Evolutionary conservation across 768 basidiomycete species (phyloP), one percentile per base, ranked within the genome.

Genomic region (Auriscalpium vulgare): DNA sequence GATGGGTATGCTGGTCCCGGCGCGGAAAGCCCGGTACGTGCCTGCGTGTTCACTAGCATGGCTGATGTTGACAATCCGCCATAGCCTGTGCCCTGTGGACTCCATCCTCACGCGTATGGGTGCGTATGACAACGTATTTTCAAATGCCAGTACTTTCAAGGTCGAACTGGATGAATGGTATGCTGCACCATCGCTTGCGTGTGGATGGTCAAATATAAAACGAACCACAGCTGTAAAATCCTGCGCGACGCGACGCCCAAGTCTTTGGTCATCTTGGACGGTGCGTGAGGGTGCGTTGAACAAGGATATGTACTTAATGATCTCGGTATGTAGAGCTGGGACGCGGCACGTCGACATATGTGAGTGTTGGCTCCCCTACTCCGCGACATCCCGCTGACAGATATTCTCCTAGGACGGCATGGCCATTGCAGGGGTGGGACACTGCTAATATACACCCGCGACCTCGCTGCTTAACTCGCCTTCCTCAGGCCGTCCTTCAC

Each of bases 151-250:
- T 70, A 97, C 95, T 0, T 99, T 98, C 81, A 97, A 97, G 68
- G 97, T 99, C 19, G 97, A 99, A 68, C 75, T 99, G 55, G 97
- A 98, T 67, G 97, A 99, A 80, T 92, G 92, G 92, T 93, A 63
- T 44, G 58, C 29, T 29, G 29, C 7, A 29, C 2, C 29, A 29
- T 29, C 29, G 4, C 29, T 29, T 29, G 29, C 7, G 29, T 29
- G 4, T 4, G 29, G 7, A 5, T 29, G 29, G 29, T 29, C 7
- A 29, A 21, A 4, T n/a, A 2, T 40, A 45, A 21, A 8, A 16
- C 36, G 3, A 10, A 19, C 21, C 10, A 29, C 57, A 94, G 92
- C 63, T 94, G 88, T 69, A 95, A 95, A 70, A 95, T 97, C 63
- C 75, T 97, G 43, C 82, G 91, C 16, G 88, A 97, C 66, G 93